These are phyloP conservation scores for Podila epigama DNA, from an alignment of 192 early-diverging fungal species.

Conservation along the genomic window DNA sequence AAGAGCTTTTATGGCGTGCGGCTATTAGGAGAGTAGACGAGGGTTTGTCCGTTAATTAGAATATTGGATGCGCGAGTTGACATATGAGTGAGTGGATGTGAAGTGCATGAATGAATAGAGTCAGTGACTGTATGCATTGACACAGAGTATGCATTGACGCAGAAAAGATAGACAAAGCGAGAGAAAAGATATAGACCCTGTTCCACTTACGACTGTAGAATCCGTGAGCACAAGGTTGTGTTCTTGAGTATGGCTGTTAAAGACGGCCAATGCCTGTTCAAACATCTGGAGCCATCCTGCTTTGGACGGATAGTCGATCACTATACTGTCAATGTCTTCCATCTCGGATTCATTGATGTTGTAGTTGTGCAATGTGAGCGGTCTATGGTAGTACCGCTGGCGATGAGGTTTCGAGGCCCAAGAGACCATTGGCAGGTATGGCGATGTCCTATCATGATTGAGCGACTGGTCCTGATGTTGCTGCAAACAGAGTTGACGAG, in stretches of 20 bases:
- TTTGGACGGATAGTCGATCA: constrained; percentile 15
- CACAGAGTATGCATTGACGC: no score
- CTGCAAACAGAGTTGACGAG: neutral
- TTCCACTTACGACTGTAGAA: neutral
- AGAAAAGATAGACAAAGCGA: no score
- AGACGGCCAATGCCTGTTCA: constrained; percentile 10
- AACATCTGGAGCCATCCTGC: constrained; percentile 28
- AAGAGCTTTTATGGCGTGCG: constrained; percentile 22
- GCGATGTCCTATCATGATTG: neutral
- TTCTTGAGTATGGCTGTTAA: neutral
- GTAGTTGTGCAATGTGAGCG: constrained; percentile 7
- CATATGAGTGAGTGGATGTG: neutral
- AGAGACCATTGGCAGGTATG: no score
- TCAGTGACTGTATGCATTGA: no score
- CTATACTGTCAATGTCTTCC: constrained; percentile 27
- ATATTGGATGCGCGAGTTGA: no score
- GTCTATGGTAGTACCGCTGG: neutral
- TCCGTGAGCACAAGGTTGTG: neutral
- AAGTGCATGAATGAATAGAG: no score
- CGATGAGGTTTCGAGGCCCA: neutral
- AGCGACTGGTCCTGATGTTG: neutral
- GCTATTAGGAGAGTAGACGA: neutral
- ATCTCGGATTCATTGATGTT: constrained; percentile 31
- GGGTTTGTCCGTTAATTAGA: no score
- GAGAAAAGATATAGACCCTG: no score